Evolutionary conservation across 176 grass and related monocot species (phyloP).

Genomic region (Eremochloa ophiuroides): DNA sequence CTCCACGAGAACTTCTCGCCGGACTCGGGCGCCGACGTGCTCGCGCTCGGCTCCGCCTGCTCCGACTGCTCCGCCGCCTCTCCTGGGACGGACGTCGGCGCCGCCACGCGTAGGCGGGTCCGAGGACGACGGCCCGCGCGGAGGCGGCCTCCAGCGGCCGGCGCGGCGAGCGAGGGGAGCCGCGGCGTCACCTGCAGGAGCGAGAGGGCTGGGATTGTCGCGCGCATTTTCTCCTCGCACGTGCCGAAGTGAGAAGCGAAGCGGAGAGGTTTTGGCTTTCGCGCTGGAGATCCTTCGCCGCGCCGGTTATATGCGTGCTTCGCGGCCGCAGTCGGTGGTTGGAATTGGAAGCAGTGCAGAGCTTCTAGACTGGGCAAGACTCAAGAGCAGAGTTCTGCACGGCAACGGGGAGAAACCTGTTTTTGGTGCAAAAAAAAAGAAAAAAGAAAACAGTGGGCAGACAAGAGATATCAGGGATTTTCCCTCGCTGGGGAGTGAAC

Average conservation of each 20-base stretch:
- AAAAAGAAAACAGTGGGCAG: background rate
- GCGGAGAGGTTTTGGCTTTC: background rate
- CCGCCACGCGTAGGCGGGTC: constrained; percentile 52
- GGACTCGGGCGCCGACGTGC: constrained; percentile 41
- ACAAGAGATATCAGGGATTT: background rate
- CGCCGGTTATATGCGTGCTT: background rate
- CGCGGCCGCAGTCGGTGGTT: background rate
- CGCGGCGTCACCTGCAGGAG: constrained; percentile 6
- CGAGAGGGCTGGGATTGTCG: background rate
- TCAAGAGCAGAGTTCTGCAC: constrained; percentile 13
- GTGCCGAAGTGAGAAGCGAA: background rate
- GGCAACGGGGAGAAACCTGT: background rate
- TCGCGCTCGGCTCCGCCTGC: too few species aligned
- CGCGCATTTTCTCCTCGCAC: constrained; percentile 24
- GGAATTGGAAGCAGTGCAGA: background rate
- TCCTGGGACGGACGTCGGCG: constrained; percentile 58
- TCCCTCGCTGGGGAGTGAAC: background rate
- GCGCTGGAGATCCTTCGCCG: background rate
- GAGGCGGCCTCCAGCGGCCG: background rate
- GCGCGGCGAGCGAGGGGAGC: constrained; percentile 4
- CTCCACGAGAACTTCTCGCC: constrained; percentile 80
- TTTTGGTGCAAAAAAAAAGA: background rate
- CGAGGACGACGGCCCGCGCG: background rate
- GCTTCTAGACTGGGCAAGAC: constrained; percentile 15
- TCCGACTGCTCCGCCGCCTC: constrained; percentile 47